Evolutionary conservation across 768 basidiomycete species (phyloP).

Genomic region (Tricholomella constricta): DNA sequence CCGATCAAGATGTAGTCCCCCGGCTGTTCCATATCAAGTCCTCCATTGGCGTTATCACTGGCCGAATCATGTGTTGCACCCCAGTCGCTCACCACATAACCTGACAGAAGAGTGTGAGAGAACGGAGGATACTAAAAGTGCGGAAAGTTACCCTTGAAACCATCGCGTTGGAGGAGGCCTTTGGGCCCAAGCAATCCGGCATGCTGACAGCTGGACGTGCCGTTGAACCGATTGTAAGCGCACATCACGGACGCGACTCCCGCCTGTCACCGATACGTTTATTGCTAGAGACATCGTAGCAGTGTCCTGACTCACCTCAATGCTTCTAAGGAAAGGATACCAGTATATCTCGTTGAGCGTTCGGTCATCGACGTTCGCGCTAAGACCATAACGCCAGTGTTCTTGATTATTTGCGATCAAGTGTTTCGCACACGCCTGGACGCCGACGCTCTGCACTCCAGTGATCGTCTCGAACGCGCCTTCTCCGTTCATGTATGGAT

Average conservation of each 20-base stretch:
- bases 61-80: slow-evolving; percentile 52
- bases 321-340: slow-evolving; percentile 51
- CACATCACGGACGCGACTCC: slow-evolving; percentile 55
- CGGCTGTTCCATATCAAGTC: slow-evolving; percentile 54
- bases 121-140: not conserved
- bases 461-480: slow-evolving; percentile 59
- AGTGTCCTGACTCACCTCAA: slow-evolving; percentile 37
- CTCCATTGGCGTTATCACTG: slow-evolving; percentile 46
- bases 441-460: slow-evolving; percentile 61
- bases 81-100: slow-evolving; percentile 55
- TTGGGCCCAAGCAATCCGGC: slow-evolving; percentile 45
- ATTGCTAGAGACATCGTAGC: not conserved
- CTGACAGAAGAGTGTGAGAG: slow-evolving; percentile 19
- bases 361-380: slow-evolving; percentile 55
- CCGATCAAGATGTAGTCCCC: slow-evolving; percentile 51
- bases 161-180: slow-evolving; percentile 39
- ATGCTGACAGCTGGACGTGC: slow-evolving; percentile 68
- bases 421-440: slow-evolving; percentile 62
- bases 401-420: slow-evolving; percentile 52
- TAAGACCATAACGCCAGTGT: slow-evolving; percentile 50
- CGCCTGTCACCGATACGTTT: slow-evolving; percentile 33
- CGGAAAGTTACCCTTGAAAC: slow-evolving; percentile 41
- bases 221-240: slow-evolving; percentile 55
- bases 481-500: slow-evolving; percentile 67
- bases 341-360: slow-evolving; percentile 56